These are phyloP conservation scores for Micractinium conductrix DNA, from an alignment of 139 green algal genomes.

Conservation along the genomic window DNA sequence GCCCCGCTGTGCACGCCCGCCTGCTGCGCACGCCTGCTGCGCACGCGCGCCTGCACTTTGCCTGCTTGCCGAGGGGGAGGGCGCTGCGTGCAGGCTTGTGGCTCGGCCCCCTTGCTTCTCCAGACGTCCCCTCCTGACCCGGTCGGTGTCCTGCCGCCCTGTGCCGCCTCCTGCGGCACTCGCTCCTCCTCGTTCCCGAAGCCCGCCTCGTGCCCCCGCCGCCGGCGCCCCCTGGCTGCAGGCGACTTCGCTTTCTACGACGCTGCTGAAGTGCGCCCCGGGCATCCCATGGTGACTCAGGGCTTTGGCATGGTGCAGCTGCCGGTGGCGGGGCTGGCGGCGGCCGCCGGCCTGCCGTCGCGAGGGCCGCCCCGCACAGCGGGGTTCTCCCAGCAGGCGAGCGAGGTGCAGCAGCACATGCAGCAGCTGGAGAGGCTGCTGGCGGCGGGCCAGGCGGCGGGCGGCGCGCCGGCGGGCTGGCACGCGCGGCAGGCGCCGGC, in stretches of 20 bases:
- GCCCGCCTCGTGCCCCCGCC: too few species aligned
- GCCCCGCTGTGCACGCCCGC: not conserved
- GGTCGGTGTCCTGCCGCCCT: too few species aligned
- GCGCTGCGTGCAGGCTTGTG: too few species aligned
- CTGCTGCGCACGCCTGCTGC: not conserved
- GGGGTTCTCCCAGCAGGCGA: not conserved
- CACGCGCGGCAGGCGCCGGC: not conserved
- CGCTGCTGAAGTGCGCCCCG: not conserved
- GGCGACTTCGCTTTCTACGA: not conserved
- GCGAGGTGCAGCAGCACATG: not conserved
- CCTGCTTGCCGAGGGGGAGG: too few species aligned
- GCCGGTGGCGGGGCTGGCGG: not conserved
- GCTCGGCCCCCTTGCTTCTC: not conserved
- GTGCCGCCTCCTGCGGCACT: not conserved
- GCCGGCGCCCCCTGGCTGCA: too few species aligned
- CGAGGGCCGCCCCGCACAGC: not conserved
- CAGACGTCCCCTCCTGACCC: too few species aligned
- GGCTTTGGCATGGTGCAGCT: conserved; percentile 20
- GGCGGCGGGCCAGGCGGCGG: not conserved
- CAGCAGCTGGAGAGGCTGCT: not conserved
- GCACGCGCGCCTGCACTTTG: too few species aligned
- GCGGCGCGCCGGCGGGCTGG: not conserved
- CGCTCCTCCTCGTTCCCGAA: too few species aligned
- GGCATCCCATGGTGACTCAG: not conserved
- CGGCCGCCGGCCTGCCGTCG: not conserved